Evolutionary conservation across 169 alveolate species (phyloP).

Genomic region (Theileria annulata): DNA sequence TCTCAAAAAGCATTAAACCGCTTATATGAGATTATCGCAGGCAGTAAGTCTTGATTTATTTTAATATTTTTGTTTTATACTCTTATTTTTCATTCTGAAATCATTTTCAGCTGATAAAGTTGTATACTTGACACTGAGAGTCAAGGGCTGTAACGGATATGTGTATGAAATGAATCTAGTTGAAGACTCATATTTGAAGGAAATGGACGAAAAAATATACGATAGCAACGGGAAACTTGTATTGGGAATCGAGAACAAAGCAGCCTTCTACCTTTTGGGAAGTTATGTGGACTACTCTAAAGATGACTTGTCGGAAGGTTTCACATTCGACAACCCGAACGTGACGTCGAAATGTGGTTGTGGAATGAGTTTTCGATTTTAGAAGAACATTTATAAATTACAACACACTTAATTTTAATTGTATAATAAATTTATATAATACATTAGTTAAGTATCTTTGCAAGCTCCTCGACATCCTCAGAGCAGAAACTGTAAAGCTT

Average conservation of each 20-base stretch:
- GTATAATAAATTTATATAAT: neutral
- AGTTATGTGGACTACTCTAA: constrained; percentile 46
- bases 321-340: constrained; percentile 63
- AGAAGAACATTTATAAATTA: neutral
- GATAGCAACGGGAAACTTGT: constrained; percentile 46
- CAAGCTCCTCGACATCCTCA: constrained; percentile 18
- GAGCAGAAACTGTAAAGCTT: constrained; percentile 13
- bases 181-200: constrained; percentile 29
- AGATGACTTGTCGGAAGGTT: constrained; percentile 56
- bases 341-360: constrained; percentile 68
- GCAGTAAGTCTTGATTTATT: constrained; percentile 27
- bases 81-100: neutral
- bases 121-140: constrained; percentile 42
- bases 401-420: neutral
- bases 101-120: constrained; percentile 27
- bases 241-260: constrained; percentile 64
- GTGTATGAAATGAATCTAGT: constrained; percentile 58
- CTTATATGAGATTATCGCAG: constrained; percentile 30
- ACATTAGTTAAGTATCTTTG: neutral
- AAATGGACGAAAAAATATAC: constrained; percentile 51
- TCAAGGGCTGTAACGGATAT: constrained; percentile 68
- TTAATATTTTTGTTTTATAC: neutral
- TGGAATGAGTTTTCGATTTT: constrained; percentile 52
- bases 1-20: constrained; percentile 38
- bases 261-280: constrained; percentile 60